Base-by-base conservation (phyloP, 352 stramenopile genomes). In the Phytophthora hibernalis region DNA sequence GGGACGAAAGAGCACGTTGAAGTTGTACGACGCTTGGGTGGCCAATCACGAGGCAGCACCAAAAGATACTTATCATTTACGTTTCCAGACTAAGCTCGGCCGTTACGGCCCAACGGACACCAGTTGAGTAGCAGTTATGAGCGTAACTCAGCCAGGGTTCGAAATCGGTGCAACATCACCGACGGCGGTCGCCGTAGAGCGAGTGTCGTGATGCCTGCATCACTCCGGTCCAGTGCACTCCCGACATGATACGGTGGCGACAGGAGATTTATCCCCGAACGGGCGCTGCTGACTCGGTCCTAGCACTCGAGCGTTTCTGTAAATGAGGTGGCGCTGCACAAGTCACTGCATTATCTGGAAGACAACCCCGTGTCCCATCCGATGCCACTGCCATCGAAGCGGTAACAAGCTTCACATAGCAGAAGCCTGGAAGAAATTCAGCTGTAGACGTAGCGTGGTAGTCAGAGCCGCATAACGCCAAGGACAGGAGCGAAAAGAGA, bases 61-160 rank as follows among this genome's bases (percentile, higher is more conserved):
- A 18, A 26, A 61, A 61, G 53, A 61, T 61, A 31, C 50, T 24
- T 55, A 68, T 63, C 51, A 62, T 68, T 63, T 68, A 63, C 52
- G 52, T 68, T 68, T 60, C 44, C 24, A 6, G 33, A 51, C 35
- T 50, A 50, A 50, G 35, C 26, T 8, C 26, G 26, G 9, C 35
- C 37, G 45, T 64, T 50, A 51, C 26, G 26, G n/a, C 26, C 33
- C 24, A 47, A 47, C 40, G 40, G 12, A 13, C 33, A 40, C 33
- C 33, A 40, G 40, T 26, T 10, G 18, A 20, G 18, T n/a, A 49
- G 2, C 33, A 24, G 24, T 65, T 65, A 57, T n/a, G 16, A 10
- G 13, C 9, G 35, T 40, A 59, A 48, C 35, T 2, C 9, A 28
- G n/a, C 2, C n/a, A 15, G 21, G 5, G 40, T 48, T 45, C 38